Evolutionary conservation across 2,329 filamentous ascomycete genomes (phyloP), one percentile per base, ranked within the genome.

Genomic region (Zymoseptoria pseudotritici): DNA sequence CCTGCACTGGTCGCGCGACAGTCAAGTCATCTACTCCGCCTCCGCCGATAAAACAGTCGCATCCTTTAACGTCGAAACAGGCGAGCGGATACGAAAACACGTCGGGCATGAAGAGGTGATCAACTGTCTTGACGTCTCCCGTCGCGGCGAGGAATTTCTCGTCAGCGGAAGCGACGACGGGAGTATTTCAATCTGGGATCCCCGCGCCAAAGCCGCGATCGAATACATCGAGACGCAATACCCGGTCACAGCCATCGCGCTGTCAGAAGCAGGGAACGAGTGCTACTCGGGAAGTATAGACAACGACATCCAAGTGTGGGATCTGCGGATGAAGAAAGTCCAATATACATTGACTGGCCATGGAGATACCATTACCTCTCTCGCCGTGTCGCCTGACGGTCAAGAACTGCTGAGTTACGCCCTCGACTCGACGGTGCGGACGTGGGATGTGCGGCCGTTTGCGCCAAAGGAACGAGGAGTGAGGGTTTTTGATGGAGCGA

Each of bases 271-370:
- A 1, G 94, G 94, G 19, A 96, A 96, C 73, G 94, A 97, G 77
- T 85, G 99, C 24, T 99, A 94, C 74, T 89, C 90, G 6, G 93
- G 93, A 53, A 90, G 92, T 21, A 97, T 99, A 67, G 94, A 97
- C 77, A 97, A 97, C 72, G 91, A 95, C 68, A 96, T 99, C 73
- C 91, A 92, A 69, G 92, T 96, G 20, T 99, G 94, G 93, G 94
- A 99, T 75, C 78, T 97, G 71, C 86, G 94, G 66, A 97, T 96
- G 79, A 91, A 95, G 75, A 84, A 88, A 6, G 84, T 95, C 2
- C 86, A 91, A 5, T 97, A 97, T 75, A 88, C 88, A 1, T 87
- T 99, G 81, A 76, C 89, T 11, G 94, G 94, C 0, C 94, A 99
- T 73, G 88, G 86, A 57, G 94, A 99, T 72, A 97, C 93, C 0